Base-by-base conservation (phyloP, 768 basidiomycete genomes). In the Chiua virens region DNA sequence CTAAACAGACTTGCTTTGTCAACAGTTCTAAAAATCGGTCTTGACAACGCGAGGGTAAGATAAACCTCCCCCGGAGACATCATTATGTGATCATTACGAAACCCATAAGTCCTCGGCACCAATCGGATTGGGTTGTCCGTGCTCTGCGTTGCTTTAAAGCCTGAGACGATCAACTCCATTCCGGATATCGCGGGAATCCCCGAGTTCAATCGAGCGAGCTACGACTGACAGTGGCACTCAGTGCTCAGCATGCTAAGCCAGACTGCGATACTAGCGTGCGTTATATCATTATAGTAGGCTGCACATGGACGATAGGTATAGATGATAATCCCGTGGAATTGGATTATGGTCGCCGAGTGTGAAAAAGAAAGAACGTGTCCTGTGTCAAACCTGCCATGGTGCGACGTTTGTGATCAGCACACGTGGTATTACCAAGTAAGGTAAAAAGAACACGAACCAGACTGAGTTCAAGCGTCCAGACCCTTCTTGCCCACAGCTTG, bases 381-480 rank as follows among this genome's bases (percentile, higher is more conserved):
- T 35, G 9, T 9, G 34, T 61, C 43, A 65, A 48, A 65, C 64
- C 64, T 65, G 20, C 23, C 21, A 21, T 23, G 27, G 3, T 9
- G 27, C 27, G 30, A 30, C 10, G 30, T 11, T 30, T 11, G 30
- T 11, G 28, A 47, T 54, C 42, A 60, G 42, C 18, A 40, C n/a
- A 11, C 13, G 15, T 23, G 13, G 15, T 13, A 10, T 36, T 32
- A 23, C 35, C 36, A 46, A 50, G 36, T 28, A 14, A 10, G 10
- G 41, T 18, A 25, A 30, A 40, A 22, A 40, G n/a, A 11, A 46
- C 51, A 71, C 76, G 43, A 54, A 98, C 94, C 78, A 98, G 73
- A 69, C 92, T 94, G 52, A 98, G 79, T 75, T 99, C 97, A 50
- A 99, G 77, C 10, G 97, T 99, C 97, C 97, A 99, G 15, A 99